Conservation (phyloP, 129 eudicot genomes). For the Tanacetum coccineum region DNA sequence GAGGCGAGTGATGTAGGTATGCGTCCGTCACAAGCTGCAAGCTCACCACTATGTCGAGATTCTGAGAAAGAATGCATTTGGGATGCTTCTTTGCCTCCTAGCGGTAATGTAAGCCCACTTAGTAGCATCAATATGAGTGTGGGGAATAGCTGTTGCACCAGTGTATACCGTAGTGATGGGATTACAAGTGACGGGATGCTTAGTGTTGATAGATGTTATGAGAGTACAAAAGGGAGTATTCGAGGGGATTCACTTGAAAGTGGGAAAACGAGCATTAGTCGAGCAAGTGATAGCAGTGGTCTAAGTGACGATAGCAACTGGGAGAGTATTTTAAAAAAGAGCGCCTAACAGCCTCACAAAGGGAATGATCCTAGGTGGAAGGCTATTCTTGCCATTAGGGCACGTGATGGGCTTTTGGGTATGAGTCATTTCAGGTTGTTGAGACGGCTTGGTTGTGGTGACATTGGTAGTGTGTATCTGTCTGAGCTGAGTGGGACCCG, state of each 20-base stretch:
- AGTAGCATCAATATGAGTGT: constrained; percentile 41
- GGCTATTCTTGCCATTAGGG: constrained; percentile 66
- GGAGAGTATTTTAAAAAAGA: constrained; percentile 73
- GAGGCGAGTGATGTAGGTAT: no score
- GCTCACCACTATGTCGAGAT: constrained; percentile 37
- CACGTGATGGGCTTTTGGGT: constrained; percentile 68
- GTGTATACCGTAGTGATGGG: constrained; percentile 17
- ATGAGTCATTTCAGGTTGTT: constrained; percentile 81
- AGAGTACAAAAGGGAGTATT: constrained; percentile 55
- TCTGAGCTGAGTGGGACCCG: constrained; percentile 74
- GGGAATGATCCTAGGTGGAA: constrained; percentile 94
- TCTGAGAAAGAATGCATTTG: constrained; percentile 74
- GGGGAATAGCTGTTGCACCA: constrained; percentile 32
- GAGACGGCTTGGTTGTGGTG: constrained; percentile 75
- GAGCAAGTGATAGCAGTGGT: constrained; percentile 91
- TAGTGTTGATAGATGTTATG: constrained; percentile 52
- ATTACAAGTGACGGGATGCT: constrained; percentile 68
- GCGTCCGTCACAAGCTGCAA: background rate
- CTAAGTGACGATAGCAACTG: constrained; percentile 84
- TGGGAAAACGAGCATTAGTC: constrained; percentile 66
- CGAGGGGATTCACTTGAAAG: constrained; percentile 76
- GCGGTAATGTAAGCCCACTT: constrained; percentile 74
- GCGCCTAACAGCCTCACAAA: constrained; percentile 81
- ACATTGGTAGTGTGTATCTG: constrained; percentile 77
- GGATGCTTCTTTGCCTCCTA: constrained; percentile 87